Base-by-base conservation (phyloP, 805 yeast species). In the Metschnikowia hibisci region DNA sequence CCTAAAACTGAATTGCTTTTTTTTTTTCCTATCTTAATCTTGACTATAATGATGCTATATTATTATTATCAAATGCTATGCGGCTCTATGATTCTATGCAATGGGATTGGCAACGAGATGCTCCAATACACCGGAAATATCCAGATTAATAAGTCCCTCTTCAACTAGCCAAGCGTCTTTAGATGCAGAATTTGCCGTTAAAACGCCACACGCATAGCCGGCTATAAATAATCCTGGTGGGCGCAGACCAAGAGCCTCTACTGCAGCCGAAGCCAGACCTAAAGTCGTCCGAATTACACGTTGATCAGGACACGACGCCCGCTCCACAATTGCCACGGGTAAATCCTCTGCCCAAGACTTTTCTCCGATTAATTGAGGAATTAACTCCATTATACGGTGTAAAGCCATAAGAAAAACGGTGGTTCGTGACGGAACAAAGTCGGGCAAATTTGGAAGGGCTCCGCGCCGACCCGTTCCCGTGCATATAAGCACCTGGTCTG, bases 401-500 rank as follows among this genome's bases (percentile, higher is more conserved):
- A 91, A 68, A 0, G 96, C 83, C 98, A 91, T 91, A 27, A 91
- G 62, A 55, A 90, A 90, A 1, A 91, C 80, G 0, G 95, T 84
- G 0, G 98, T 91, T 53, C 97, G 71, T 3, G 84, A 66, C 35
- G 66, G 59, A 6, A 80, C 84, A 63, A 74, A 90, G 38, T 78
- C 84, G 1, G 98, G 97, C 12, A 87, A 65, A 38, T 71, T 71
- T 1, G 96, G 96, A 38, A 87, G 61, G 3, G 81, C 82, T 5
- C 97, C 98, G 28, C 83, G 80, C 43, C 93, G 79, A 1, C 96
- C 97, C 0, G 96, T 89, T 3, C 98, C 98, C 0, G 98, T 91
- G 63, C 96, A 88, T 18, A 91, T 81, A 43, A 91, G 73, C 4
- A 91, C 88, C 65, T 91, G 97, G 62, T 90, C 97, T 2, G 96